phyloP scores from a whole-genome alignment of 768 basidiomycete species.

The Psilocybe sp. region DNA sequence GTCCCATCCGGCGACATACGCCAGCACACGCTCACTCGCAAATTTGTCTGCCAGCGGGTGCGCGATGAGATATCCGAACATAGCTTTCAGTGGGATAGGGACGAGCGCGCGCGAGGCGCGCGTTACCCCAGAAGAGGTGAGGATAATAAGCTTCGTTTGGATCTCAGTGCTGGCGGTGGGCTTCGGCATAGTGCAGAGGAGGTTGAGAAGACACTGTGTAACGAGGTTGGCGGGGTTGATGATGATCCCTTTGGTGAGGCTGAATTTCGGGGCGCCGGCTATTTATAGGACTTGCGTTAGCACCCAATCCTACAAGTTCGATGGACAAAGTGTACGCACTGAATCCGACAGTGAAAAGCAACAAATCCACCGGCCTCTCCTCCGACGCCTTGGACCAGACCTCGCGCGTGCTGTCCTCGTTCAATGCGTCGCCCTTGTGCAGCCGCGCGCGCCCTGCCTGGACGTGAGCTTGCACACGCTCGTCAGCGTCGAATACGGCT shows the following conservation, averaged over 20 bases:
- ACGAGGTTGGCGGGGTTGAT: conserved; percentile 51
- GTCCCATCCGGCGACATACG: conserved; percentile 44
- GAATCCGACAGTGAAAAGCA: conserved; percentile 60
- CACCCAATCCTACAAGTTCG: background rate
- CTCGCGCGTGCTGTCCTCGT: conserved; percentile 41
- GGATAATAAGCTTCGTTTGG: conserved; percentile 40
- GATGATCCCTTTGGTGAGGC: conserved; percentile 42
- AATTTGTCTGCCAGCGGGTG: conserved; percentile 58
- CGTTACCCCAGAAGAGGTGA: conserved; percentile 52
- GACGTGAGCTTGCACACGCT: conserved; percentile 45
- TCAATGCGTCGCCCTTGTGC: conserved; percentile 56
- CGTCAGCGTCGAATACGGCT: conserved; percentile 47
- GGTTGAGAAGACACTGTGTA: conserved; percentile 52
- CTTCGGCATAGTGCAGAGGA: conserved; percentile 50
- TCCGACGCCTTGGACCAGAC: conserved; percentile 45
- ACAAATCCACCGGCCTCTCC: conserved; percentile 42
- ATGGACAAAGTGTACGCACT: conserved; percentile 19
- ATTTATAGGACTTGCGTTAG: background rate
- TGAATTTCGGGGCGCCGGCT: conserved; percentile 17
- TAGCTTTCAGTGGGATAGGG: conserved; percentile 40
- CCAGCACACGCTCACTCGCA: conserved; percentile 49
- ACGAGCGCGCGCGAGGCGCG: conserved; percentile 37
- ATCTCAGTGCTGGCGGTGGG: conserved; percentile 11
- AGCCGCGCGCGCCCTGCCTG: conserved; percentile 48
- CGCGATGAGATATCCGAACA: conserved; percentile 45